Evolutionary conservation across 2,329 filamentous ascomycete genomes (phyloP), one percentile per base, ranked within the genome.

Genomic region (Aaosphaeria arxii): DNA sequence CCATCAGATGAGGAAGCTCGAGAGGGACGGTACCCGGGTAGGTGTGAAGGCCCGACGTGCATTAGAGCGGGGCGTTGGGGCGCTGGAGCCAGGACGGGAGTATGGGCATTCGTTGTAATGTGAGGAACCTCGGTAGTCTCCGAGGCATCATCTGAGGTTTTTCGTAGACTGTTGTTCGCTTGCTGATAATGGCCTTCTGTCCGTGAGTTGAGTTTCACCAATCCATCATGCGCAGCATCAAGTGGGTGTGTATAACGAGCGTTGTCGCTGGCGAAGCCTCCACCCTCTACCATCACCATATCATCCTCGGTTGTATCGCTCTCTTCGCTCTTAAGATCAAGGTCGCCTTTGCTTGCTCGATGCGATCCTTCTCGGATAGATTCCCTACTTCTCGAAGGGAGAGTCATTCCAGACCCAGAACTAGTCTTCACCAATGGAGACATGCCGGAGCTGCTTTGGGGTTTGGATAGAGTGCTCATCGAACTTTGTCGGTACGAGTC

Each of bases 11-110:
- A 77, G 3, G 74, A 75, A 3, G 74, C 63, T 44, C 73, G 60
- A 6, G 75, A 77, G 29, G 70, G 63, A n/a, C 71, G 66, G 47
- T 71, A 76, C 7, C 73, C 74, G 4, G 76, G 75, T n/a, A 78
- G 56, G 54, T 77, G 75, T 24, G 75, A 77, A 41, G 70, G 64
- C 17, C 74, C 73, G 24, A 76, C 66, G 30, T 71, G 67, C 5
- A 72, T 57, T 55, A 76, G 58, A 7, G 71, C 69, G 7, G 74
- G 69, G 11, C 69, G 64, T 45, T 65, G 63, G n/a, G 66, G 54
- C 43, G 64, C 59, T 11, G 60, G 59, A 2, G 63, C 57, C 24
- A 58, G 46, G 5, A 61, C 55, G 40, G 63, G 55, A 11, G 58
- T 54, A 40, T 63, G 62, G 9, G 59, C 49, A 41, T 44, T 63